Evolutionary conservation across 2,329 filamentous ascomycete species (phyloP), one percentile per base, ranked within the genome.

Genomic region (Westerdykella aurantiaca): DNA sequence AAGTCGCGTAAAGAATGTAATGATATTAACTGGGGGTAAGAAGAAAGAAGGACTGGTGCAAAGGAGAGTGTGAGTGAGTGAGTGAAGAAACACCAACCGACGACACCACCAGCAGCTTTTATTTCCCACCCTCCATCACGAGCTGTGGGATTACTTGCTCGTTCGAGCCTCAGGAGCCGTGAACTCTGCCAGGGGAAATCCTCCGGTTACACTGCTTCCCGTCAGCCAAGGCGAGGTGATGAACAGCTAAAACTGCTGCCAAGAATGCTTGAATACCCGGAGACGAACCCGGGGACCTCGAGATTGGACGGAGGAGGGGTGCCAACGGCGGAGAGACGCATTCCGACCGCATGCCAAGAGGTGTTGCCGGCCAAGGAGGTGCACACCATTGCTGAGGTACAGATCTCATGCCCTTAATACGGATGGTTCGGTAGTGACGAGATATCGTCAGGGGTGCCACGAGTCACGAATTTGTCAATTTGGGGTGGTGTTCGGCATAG

Each of bases 1-100:
- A 65, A 65, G 61, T 55, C 60, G 56, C 56, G 34, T 38, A 48
- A 44, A 47, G 51, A 50, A 43, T 42, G 21, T 40, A 45, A 44
- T 33, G 17, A 48, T 53, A 63, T 61, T 60, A 63, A 56, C 42
- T 43, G 52, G 51, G 51, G 38, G 43, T 39, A 42, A 45, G 49
- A 46, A 44, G 48, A 51, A 42, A 21, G 38, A 31, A 37, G 22
- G 40, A 39, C 31, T 45, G 41, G 29, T 7, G 38, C 45, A 45
- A 22, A 47, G 38, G 41, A 38, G 39, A 42, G 33, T 33, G 39
- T 37, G n/a, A 17, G 31, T 29, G 31, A 39, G 23, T 37, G 43
- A 34, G 42, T 2, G 39, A 35, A 35, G 33, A 35, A 35, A 35
- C 33, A 14, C 5, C n/a, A 35, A 6, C n/a, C 33, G 17, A 35